Conservation (phyloP, 2,329 filamentous ascomycete species). For the Claviceps humidiphila region DNA sequence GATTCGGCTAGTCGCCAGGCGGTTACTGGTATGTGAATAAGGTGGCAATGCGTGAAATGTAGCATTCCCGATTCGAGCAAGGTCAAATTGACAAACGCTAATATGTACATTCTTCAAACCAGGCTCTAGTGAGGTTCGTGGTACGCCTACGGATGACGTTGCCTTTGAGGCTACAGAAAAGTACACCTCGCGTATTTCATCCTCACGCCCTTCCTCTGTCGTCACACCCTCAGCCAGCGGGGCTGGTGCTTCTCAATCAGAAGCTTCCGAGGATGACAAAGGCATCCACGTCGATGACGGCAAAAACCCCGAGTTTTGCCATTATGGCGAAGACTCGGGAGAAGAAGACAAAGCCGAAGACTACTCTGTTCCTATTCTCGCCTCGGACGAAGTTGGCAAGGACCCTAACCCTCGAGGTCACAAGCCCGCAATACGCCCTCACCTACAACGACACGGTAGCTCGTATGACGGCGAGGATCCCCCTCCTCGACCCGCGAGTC, state of each 20-base stretch:
- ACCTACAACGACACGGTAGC: conserved; percentile 48
- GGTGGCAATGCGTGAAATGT: background rate
- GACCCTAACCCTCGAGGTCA: conserved; percentile 53
- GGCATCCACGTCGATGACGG: conserved; percentile 63
- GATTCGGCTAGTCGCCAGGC: conserved; percentile 46
- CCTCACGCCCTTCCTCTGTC: conserved; percentile 42
- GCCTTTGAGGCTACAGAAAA: conserved; percentile 81
- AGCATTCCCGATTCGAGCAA: conserved; percentile 4
- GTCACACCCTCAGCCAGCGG: conserved; percentile 15
- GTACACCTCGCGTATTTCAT: conserved; percentile 62
- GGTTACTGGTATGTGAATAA: conserved; percentile 20
- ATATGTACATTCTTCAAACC: conserved; percentile 3
- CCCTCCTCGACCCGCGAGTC: conserved; percentile 51
- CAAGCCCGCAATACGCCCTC: conserved; percentile 71
- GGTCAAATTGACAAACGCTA: conserved; percentile 8
- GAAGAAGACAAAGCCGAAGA: conserved; percentile 45
- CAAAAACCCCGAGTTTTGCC: conserved; percentile 24
- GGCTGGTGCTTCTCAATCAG: conserved; percentile 14
- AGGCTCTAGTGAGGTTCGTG: conserved; percentile 51
- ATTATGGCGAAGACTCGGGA: conserved; percentile 29
- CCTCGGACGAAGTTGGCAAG: conserved; percentile 74
- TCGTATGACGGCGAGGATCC: conserved; percentile 42
- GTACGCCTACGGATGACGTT: conserved; percentile 81
- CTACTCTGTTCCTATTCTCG: conserved; percentile 69
- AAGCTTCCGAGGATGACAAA: conserved; percentile 36